A percentile compares a stretch with the other conserved stretches of the same genome.
phyloP scores from a whole-genome alignment of 352 stramenopile genomes.

The Phytophthora citricola region DNA sequence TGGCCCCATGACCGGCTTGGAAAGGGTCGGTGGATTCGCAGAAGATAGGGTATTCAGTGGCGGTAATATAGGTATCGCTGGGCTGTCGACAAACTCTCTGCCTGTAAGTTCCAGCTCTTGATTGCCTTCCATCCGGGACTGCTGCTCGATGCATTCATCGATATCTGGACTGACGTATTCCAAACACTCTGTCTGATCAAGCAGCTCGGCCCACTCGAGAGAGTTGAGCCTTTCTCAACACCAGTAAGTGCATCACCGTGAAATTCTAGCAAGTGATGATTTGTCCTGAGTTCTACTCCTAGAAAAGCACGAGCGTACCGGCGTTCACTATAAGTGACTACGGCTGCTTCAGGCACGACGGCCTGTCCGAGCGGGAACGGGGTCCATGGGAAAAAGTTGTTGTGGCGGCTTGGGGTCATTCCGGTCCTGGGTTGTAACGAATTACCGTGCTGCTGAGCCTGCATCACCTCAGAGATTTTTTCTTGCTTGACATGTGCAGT shows the following conservation, averaged over 20 bases:
- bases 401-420: slow-evolving; percentile 36
- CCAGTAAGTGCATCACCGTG: background rate
- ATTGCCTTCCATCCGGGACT: slow-evolving; percentile 50
- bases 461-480: slow-evolving; percentile 7
- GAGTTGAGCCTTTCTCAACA: slow-evolving; percentile 29
- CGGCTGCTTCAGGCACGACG: slow-evolving; percentile 21
- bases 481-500: slow-evolving; percentile 14
- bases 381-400: slow-evolving; percentile 23
- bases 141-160: slow-evolving; percentile 42
- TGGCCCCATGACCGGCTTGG: slow-evolving; percentile 17
- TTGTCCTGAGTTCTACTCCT: background rate
- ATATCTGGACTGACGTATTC: slow-evolving; percentile 82
- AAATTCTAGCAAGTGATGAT: background rate
- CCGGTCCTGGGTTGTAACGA: slow-evolving; percentile 24
- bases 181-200: slow-evolving; percentile 44
- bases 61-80: slow-evolving; percentile 40
- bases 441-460: slow-evolving; percentile 16
- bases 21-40: slow-evolving; percentile 13
- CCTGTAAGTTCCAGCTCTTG: slow-evolving; percentile 74
- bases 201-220: slow-evolving; percentile 66
- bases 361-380: slow-evolving; percentile 20
- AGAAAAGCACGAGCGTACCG: slow-evolving; percentile 16
- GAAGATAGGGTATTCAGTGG: slow-evolving; percentile 27
- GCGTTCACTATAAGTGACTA: slow-evolving; percentile 19
- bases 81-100: slow-evolving; percentile 69